phyloP scores from a whole-genome alignment of 495 filamentous ascomycete species.

The Neurospora tetrasperma region DNA sequence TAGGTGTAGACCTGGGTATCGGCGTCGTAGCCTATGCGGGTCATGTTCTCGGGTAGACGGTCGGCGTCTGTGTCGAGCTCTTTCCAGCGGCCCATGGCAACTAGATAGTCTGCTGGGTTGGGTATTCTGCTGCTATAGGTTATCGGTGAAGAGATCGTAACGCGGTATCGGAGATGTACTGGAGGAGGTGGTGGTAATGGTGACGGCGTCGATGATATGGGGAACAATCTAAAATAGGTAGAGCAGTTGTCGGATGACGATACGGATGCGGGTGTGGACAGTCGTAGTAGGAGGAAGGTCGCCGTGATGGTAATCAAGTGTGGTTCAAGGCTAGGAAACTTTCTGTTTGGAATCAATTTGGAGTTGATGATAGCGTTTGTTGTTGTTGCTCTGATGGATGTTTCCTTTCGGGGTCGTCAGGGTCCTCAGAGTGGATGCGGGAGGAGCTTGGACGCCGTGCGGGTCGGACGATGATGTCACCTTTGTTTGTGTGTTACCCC shows the following conservation, averaged over 20 bases:
- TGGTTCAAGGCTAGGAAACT: background rate
- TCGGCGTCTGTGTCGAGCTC: conserved; percentile 38
- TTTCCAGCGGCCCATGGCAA: conserved; percentile 31
- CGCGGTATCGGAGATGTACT: background rate
- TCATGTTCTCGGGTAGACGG: conserved; percentile 43
- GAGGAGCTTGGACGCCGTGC: background rate
- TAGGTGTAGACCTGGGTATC: conserved; percentile 41
- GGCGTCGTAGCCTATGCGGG: conserved; percentile 44
- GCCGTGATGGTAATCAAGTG: background rate
- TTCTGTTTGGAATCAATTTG: background rate
- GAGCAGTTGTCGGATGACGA: background rate
- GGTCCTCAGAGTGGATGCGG: background rate
- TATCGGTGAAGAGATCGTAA: background rate
- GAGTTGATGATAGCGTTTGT: background rate
- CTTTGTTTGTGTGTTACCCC: background rate
- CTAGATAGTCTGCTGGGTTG: background rate
- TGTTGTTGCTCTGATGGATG: background rate
- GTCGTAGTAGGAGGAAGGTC: background rate
- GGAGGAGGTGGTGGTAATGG: background rate
- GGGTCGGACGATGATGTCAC: background rate
- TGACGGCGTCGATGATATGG: background rate
- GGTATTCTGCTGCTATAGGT: background rate
- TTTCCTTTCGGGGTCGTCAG: background rate
- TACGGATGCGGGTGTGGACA: background rate
- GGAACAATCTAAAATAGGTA: background rate